Evolutionary conservation across 768 basidiomycete species (phyloP), one percentile per base, ranked within the genome.

Genomic region (Naganishia kalamii): DNA sequence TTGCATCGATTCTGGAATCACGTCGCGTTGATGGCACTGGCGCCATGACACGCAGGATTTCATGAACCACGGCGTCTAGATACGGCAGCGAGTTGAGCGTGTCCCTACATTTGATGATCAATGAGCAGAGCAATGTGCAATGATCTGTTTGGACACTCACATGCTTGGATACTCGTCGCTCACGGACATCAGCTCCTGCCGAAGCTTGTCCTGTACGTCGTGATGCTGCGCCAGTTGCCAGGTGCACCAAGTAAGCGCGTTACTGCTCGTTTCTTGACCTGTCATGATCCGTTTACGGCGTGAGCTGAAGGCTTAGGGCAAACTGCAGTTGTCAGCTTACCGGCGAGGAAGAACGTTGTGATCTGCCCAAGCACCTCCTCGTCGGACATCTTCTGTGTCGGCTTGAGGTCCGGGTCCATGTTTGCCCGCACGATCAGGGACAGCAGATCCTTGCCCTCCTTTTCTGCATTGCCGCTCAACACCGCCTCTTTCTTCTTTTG

Each of bases 361-460:
- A 93, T 86, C 65, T 86, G 91, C 72, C 89, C 81, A 12, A 92
- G 81, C 57, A 93, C 86, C 71, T 94, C 92, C 32, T 88, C 85
- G 72, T 96, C 92, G 0, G 90, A 88, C 69, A 94, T 84, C 68
- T 87, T 80, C 33, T 91, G 88, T 0, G 80, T 81, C 0, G 79
- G 76, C 11, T 81, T 74, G 11, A 79, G 74, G 35, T 81, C 74
- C 13, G 79, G 83, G 1, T 89, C 85, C 65, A 85, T 72, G 75
- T 93, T 94, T 2, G 90, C 88, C 78, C 88, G 88, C 59, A 94
- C 92, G 35, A 94, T 79, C 21, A 89, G 81, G 64, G 84, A 89
- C 19, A 96, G 79, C 4, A 96, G 76, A 76, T 94, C 92, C 74
- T 84, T 87, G 19, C 85, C 89, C 12, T 78, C 75, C 80, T 82